phyloP scores from a whole-genome alignment of 169 alveolate species.

The Plasmodium ovale region DNA sequence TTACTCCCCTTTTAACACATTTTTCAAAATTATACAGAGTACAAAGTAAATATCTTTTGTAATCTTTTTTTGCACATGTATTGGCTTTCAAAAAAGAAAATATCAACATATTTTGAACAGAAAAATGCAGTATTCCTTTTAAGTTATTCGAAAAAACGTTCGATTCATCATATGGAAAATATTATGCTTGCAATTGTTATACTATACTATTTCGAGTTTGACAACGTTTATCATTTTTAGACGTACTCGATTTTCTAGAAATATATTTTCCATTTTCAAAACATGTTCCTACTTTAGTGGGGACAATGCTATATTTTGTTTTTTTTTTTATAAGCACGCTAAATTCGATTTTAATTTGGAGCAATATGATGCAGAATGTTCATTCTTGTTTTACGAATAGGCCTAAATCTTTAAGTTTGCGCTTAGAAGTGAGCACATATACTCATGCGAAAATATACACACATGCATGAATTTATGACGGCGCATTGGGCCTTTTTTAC shows the following conservation, averaged over 20 bases:
- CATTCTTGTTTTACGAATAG: neutral
- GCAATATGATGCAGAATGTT: neutral
- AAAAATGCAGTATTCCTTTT: conserved; percentile 3
- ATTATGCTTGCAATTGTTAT: conserved; percentile 26
- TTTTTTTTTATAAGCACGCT: conserved; percentile 17
- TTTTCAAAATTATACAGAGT: neutral
- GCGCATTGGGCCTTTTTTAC: neutral
- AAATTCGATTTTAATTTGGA: conserved; percentile 22
- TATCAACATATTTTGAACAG: neutral
- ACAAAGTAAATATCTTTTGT: neutral
- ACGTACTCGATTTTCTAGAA: conserved; percentile 3
- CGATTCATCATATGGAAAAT: conserved; percentile 21
- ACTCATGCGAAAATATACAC: neutral
- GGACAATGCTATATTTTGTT: conserved; percentile 10
- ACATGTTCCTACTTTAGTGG: conserved; percentile 32
- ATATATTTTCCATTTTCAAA: conserved; percentile 4
- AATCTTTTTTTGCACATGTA: neutral
- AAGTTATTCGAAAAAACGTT: neutral
- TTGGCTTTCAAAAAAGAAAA: neutral
- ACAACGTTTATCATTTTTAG: conserved; percentile 14
- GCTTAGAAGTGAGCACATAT: neutral
- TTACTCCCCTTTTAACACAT: neutral
- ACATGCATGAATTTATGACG: neutral
- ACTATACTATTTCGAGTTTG: conserved; percentile 15
- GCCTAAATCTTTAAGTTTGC: neutral